Evolutionary conservation across 1,284 basidiomycete species (phyloP), one percentile per base, ranked within the genome.

Genomic region (Ustilago tritici): DNA sequence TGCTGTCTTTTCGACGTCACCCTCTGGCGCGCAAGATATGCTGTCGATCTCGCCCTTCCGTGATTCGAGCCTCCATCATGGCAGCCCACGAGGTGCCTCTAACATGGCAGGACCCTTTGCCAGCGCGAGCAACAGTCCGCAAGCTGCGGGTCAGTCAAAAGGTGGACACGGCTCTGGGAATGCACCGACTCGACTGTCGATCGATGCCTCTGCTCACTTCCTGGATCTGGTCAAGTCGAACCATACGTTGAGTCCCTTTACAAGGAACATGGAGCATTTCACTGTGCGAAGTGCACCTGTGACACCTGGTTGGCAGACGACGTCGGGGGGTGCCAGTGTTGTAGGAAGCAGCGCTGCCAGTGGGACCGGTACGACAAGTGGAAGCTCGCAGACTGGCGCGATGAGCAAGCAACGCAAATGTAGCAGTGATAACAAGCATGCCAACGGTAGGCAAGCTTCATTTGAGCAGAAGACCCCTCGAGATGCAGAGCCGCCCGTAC

Each of bases 181-280:
- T 36, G 65, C 65, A 4, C 56, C 74, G 0, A 72, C 74, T 7
- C 65, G 40, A 2, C 38, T 78, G 19, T 76, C 75, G 23, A 71
- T 76, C 60, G 78, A 79, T 49, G 78, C 80, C 6, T 78, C 82
- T 4, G 76, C 75, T 3, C 82, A 82, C 63, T 76, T 84, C 47
- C 62, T 80, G 50, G 82, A 82, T 61, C 71, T 85, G 52, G 78
- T 83, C 54, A 75, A 76, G 41, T 79, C 80, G 12, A 84, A 82
- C 43, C 83, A 85, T 50, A 85, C 83, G 9, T 56, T 85, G 23
- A 81, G 80, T 35, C 83, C 82, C 7, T 84, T 79, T 58, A 83
- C 83, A 7, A 70, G 78, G 31, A 75, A 75, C 41, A 70, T 82
- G 63, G 82, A 84, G 61, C 81, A 80, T 23, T 80, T 84, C 17